Base-by-base conservation (phyloP, 2,329 filamentous ascomycete species). In the Trichoderma gracile region DNA sequence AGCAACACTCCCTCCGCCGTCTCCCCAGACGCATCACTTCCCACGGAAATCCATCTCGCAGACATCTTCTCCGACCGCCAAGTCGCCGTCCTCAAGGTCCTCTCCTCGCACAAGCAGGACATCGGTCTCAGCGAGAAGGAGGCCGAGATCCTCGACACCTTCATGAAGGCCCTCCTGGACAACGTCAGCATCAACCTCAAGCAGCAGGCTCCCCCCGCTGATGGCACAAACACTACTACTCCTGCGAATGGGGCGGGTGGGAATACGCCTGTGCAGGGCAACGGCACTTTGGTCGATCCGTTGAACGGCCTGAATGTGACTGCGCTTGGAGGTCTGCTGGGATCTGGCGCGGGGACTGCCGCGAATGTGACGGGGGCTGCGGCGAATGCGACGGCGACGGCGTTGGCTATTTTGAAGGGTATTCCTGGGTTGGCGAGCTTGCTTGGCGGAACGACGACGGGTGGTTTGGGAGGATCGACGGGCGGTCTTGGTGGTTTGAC, bases 1-100 rank as follows among this genome's bases (percentile, higher is more conserved):
- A 30, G 43, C 5, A 50, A 42, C 5, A 14, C 57, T 17, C 21
- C 21, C 15, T n/a, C 25, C 45, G 46, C 52, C 21, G 54, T 63
- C 40, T 38, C 59, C 40, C 5, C 42, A 30, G 42, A 47, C 21
- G 23, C 60, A 3, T 17, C 49, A 5, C 10, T 54, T 7, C 19
- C 50, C 52, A 49, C 55, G 33, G 12, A 38, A 9, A 14, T 38
- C 19, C 42, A n/a, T 23, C 15, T 56, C 17, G 23, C 42, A 2
- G 43, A 49, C 52, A 30, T 50, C 19, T 47, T 63, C 19, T 42
- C n/a, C 50, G 42, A 63, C 9, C 60, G 60, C 50, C 60, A 63
- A 40, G 40, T 56, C 10, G 60, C 52, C 12, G 53, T 63, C 27
- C 43, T 63, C 52, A 63, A 56, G 21, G 17, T 56, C 30, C 50